A percentile compares a stretch with the other conserved stretches of the same genome.
These are phyloP conservation scores for Ceratobasidium sp. DNA, from an alignment of 1,284 basidiomycete species.

Conservation along the genomic window DNA sequence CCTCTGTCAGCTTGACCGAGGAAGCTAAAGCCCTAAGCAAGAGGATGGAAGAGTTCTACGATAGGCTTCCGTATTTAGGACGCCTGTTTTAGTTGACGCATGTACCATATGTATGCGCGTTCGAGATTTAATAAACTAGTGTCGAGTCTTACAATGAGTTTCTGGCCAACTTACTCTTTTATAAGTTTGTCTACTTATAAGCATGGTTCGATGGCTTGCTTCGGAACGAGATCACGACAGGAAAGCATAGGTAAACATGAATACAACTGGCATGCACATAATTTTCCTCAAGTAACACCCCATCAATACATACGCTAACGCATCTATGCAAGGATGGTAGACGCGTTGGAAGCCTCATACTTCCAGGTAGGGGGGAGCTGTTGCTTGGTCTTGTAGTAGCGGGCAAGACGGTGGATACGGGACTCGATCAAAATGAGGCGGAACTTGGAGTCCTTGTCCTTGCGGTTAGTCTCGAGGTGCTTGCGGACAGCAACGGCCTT, in stretches of 20 bases:
- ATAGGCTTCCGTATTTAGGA: background rate
- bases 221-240: background rate
- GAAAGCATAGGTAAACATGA: constrained; percentile 13
- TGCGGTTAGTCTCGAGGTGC: constrained; percentile 98
- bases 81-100: background rate
- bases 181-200: too few relatives aligned
- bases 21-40: background rate
- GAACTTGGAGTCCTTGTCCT: constrained; percentile 98
- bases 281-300: background rate
- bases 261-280: constrained; percentile 26
- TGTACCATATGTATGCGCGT: too few relatives aligned
- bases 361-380: constrained; percentile 98
- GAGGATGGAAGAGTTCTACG: constrained; percentile 4
- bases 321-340: constrained; percentile 75
- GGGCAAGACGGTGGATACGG: constrained; percentile 92
- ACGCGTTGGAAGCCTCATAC: constrained; percentile 93
- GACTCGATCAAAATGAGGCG: constrained; percentile 98
- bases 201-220: background rate
- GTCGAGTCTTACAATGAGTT: too few relatives aligned
- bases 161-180: too few relatives aligned
- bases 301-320: background rate
- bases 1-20: background rate
- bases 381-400: constrained; percentile 88
- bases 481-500: constrained; percentile 99
- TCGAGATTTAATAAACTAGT: too few relatives aligned